Percentiles rank a stretch among this genome's conserved stretches.
Evolutionary conservation across 1,284 basidiomycete genomes (phyloP).

Genomic region (Erythrobasidium hasegawianum): DNA sequence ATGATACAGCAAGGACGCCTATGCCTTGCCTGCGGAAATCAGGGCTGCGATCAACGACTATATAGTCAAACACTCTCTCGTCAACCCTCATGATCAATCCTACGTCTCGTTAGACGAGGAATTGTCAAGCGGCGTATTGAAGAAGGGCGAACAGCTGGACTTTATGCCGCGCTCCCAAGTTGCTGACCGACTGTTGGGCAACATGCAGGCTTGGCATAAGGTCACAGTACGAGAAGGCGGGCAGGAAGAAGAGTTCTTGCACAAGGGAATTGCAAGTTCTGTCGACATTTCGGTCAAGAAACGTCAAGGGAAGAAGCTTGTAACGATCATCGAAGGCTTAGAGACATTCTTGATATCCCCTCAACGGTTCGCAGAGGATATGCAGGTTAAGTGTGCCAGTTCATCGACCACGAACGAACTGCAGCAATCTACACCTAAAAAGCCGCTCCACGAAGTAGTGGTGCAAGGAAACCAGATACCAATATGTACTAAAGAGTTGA

Average conservation of each 20-base stretch:
- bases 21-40: conserved; percentile 9
- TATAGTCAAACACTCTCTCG: conserved; percentile 3
- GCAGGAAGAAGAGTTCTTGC: conserved; percentile 12
- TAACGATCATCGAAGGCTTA: conserved; percentile 32
- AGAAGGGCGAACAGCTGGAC: conserved; percentile 31
- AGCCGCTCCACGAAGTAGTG: conserved; percentile 30
- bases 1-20: conserved; percentile 8
- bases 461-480: conserved; percentile 23
- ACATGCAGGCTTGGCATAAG: conserved; percentile 26
- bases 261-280: conserved; percentile 17
- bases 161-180: conserved; percentile 31
- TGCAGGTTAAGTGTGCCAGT: conserved; percentile 32
- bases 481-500: conserved; percentile 20
- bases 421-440: conserved; percentile 18
- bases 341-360: conserved; percentile 27
- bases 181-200: conserved; percentile 7
- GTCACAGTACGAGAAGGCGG: conserved; percentile 23
- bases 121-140: conserved; percentile 10
- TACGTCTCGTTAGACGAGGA: conserved; percentile 15
- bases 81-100: conserved; percentile 21
- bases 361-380: conserved; percentile 26
- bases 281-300: conserved; percentile 30
- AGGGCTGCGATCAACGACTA: conserved; percentile 20
- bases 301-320: conserved; percentile 32
- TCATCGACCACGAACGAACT: conserved; percentile 25